A percentile compares a stretch with the other conserved stretches of the same genome.
Evolutionary conservation across 2,329 filamentous ascomycete species (phyloP).

Genomic region (Chaetothyriales sp.): DNA sequence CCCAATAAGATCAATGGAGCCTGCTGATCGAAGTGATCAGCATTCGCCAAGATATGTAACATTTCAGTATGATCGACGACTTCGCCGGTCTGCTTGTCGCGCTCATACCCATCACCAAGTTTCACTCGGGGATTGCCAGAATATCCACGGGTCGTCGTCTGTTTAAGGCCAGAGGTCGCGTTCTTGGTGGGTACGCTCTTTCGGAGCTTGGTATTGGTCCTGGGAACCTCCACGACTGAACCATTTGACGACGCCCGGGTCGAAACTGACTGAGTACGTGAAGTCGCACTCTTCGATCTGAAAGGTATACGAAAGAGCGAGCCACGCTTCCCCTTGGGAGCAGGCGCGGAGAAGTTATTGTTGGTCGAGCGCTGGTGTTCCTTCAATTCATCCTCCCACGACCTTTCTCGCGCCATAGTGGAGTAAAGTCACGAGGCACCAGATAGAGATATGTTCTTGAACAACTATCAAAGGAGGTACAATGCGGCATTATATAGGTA

Average conservation of each 20-base stretch:
- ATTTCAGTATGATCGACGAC: conserved; percentile 17
- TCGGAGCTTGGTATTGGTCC: background rate
- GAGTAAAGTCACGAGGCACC: background rate
- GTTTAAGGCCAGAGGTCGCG: background rate
- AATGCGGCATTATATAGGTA: background rate
- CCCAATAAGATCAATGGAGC: conserved; percentile 6
- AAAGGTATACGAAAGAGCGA: background rate
- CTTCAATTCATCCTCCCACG: background rate
- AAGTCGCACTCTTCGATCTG: background rate
- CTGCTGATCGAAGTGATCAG: conserved; percentile 8
- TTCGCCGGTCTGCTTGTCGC: conserved; percentile 18
- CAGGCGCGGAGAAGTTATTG: background rate
- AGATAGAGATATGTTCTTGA: no score
- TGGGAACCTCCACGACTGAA: background rate
- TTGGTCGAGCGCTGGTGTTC: background rate
- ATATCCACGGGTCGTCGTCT: background rate
- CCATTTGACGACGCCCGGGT: background rate
- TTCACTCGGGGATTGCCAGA: background rate
- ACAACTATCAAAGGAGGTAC: no score
- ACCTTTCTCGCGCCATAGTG: background rate
- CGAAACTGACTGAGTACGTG: background rate
- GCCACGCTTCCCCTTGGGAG: background rate
- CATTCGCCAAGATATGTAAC: conserved; percentile 15
- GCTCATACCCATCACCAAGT: conserved; percentile 2
- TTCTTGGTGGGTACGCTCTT: background rate